A percentile compares a stretch with the other conserved stretches of the same genome.
Conservation (phyloP, 371 early-diverging fungal genomes). For the Funneliformis caledonium region DNA sequence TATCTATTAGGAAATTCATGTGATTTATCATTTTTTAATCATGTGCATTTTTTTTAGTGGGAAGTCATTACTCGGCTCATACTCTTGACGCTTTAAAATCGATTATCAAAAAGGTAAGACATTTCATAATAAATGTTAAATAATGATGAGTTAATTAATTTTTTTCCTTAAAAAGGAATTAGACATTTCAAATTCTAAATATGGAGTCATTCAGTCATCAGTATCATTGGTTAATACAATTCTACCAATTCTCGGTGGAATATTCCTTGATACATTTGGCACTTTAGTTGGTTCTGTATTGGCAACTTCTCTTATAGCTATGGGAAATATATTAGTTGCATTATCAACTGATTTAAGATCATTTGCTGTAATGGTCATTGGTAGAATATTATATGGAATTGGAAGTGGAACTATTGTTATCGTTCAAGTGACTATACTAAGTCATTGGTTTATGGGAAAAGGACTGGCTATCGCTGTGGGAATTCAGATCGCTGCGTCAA, state of each 20-base stretch:
- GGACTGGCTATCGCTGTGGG: constrained; percentile 68
- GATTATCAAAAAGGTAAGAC: constrained; percentile 64
- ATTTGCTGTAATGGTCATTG: constrained; percentile 64
- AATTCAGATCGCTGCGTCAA: constrained; percentile 68
- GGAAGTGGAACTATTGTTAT: constrained; percentile 74
- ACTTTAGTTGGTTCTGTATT: constrained; percentile 68
- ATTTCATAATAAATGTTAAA: neutral
- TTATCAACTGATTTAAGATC: constrained; percentile 59
- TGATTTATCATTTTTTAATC: neutral
- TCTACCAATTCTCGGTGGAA: constrained; percentile 71
- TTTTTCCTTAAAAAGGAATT: constrained; percentile 55
- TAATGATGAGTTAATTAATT: neutral
- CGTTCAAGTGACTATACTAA: constrained; percentile 73
- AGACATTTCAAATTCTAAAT: constrained; percentile 69
- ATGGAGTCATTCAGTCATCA: constrained; percentile 72
- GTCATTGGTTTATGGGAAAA: constrained; percentile 74
- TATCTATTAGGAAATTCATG: neutral
- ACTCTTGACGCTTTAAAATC: constrained; percentile 73
- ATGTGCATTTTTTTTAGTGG: constrained; percentile 51
- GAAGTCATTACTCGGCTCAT: constrained; percentile 77
- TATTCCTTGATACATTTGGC: constrained; percentile 75
- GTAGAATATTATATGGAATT: constrained; percentile 73
- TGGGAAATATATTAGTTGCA: constrained; percentile 67
- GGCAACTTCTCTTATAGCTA: constrained; percentile 63
- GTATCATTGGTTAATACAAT: constrained; percentile 75